Evolutionary conservation across 2,329 filamentous ascomycete genomes (phyloP), one percentile per base, ranked within the genome.

Genomic region (Remersonia thermophila): DNA sequence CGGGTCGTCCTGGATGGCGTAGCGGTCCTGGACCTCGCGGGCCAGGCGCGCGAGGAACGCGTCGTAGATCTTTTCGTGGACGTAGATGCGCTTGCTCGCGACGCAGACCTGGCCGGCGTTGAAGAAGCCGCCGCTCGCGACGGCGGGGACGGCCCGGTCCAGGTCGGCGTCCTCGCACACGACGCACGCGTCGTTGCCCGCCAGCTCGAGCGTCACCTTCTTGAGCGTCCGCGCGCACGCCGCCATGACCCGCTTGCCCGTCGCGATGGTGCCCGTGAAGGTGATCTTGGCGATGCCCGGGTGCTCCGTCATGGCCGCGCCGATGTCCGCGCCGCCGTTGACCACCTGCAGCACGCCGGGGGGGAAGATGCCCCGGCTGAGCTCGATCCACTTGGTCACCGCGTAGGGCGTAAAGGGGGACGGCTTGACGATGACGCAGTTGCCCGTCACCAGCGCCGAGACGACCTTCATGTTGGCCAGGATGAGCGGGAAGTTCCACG

Each of bases 61-160:
- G 17, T 72, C 66, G 49, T 75, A 77, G 34, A 78, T 67, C 3
- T 57, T 60, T 44, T 74, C 67, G 48, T 79, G 74, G 2, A 80
- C 66, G 47, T 73, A 78, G 20, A 78, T 55, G 1, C 73, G 61
- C 55, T 78, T 78, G 36, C 63, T 65, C 30, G 65, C 65, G 16
- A 74, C 62, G 50, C 70, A 74, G 32, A 73, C 61, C 49, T 73
- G 69, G 11, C 69, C 66, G 0, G 65, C 65, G 47, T 71, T 68
- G 39, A 68, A 61, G 43, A 74, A 70, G 7, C 62, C 61, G 5
- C 63, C 60, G 3, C 55, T 51, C 0, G 65, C 67, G 8, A 71
- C 55, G 39, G 61, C 51, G 3, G 56, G 58, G 4, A 67, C 60
- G 10, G 64, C 54, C 9, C 55, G 55, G 7, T 55, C 59, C 4